A percentile compares a stretch with the other conserved stretches of the same genome.
Conservation (phyloP, 441 rosid species). For the Bocquillonia castaneifolia region DNA sequence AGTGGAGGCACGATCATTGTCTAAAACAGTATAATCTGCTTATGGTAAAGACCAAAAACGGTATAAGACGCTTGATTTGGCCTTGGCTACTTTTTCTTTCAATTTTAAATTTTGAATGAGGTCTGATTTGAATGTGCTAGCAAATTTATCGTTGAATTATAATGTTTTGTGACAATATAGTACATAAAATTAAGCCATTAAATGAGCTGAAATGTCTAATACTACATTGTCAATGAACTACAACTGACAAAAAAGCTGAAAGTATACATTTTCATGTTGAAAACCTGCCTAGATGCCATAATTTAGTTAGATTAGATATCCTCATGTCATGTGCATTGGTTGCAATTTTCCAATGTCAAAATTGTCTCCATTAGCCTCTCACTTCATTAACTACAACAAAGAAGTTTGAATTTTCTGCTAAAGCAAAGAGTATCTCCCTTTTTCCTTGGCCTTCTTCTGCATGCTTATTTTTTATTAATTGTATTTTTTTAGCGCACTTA, state of each 20-base stretch:
- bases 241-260: background rate
- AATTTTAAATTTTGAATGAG: background rate
- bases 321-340: background rate
- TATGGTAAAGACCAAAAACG: background rate
- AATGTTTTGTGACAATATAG: no score
- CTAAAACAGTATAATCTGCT: background rate
- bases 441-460: rapidly evolving
- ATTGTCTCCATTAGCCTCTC: background rate
- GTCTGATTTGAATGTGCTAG: background rate
- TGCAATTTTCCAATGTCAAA: background rate
- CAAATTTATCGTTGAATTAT: no score
- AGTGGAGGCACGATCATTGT: background rate
- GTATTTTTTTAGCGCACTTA: background rate
- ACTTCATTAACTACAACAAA: background rate
- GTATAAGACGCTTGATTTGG: background rate
- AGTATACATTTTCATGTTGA: background rate
- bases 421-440: background rate
- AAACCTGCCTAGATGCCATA: background rate
- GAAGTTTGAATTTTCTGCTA: no score
- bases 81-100: background rate
- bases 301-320: background rate
- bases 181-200: background rate
- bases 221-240: no score
- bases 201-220: background rate
- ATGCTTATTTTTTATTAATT: no score